Evolutionary conservation across 2,329 filamentous ascomycete genomes (phyloP).

Genomic region (Tolypocladium inflatum): DNA sequence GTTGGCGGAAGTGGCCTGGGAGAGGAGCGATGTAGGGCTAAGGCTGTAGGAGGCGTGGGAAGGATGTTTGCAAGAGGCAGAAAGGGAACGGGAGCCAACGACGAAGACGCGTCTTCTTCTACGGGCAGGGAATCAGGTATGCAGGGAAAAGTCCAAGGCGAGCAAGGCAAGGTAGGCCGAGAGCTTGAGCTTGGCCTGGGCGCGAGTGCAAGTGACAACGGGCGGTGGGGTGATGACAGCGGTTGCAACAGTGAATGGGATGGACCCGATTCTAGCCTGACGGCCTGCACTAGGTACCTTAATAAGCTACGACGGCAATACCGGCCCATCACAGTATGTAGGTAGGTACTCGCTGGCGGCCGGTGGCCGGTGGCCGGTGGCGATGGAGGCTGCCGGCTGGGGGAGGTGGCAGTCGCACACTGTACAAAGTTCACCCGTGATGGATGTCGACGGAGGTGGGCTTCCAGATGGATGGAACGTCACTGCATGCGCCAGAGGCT

Average conservation of each 20-base stretch:
- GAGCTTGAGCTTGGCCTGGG: not conserved
- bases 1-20: slow-evolving; percentile 10
- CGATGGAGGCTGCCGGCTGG: not conserved
- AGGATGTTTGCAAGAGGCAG: not conserved
- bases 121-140: not conserved
- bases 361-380: not conserved
- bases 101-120: not conserved
- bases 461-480: slow-evolving; percentile 11
- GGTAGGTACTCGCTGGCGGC: too few relatives aligned
- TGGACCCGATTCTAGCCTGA: not conserved
- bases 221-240: not conserved
- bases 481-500: slow-evolving; percentile 8
- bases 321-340: too few relatives aligned
- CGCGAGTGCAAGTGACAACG: not conserved
- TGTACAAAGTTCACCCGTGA: not conserved
- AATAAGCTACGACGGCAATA: not conserved
- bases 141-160: not conserved
- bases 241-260: not conserved
- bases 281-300: not conserved
- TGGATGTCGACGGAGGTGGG: not conserved
- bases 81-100: not conserved
- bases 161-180: too few relatives aligned
- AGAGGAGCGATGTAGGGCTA: not conserved
- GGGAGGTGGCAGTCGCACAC: not conserved
- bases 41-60: not conserved